Conservation (phyloP, 768 basidiomycete genomes). For the Termitomyces sp. region DNA sequence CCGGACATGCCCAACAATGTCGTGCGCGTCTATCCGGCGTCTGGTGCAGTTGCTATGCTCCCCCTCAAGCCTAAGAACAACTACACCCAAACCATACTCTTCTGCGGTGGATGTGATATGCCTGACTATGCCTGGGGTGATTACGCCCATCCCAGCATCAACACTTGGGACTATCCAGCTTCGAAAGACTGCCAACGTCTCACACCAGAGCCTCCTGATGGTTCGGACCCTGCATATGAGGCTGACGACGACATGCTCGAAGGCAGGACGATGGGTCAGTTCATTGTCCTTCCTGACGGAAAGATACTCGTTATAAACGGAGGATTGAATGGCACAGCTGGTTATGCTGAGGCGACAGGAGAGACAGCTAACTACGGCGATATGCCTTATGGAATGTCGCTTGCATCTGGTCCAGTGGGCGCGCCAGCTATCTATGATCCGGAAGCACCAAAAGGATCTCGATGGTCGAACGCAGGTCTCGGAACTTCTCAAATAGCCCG, state of each 20-base stretch:
- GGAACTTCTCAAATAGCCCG: slow-evolving; percentile 54
- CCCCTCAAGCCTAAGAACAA: slow-evolving; percentile 88
- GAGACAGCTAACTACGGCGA: slow-evolving; percentile 37
- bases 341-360: slow-evolving; percentile 52
- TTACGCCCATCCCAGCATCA: slow-evolving; percentile 65
- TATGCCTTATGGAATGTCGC: slow-evolving; percentile 59
- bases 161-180: slow-evolving; percentile 71
- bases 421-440: slow-evolving; percentile 71
- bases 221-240: slow-evolving; percentile 52
- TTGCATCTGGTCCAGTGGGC: slow-evolving; percentile 66
- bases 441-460: slow-evolving; percentile 51
- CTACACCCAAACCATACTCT: slow-evolving; percentile 79
- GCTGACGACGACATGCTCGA: slow-evolving; percentile 76
- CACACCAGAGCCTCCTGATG: slow-evolving; percentile 78
- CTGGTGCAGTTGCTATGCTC: slow-evolving; percentile 84
- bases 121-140: slow-evolving; percentile 70
- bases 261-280: slow-evolving; percentile 88
- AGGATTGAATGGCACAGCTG: slow-evolving; percentile 75
- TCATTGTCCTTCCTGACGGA: slow-evolving; percentile 77
- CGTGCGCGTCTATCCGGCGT: slow-evolving; percentile 84
- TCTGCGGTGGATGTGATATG: slow-evolving; percentile 89
- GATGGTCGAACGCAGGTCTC: slow-evolving; percentile 61
- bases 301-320: slow-evolving; percentile 80
- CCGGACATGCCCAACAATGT: slow-evolving; percentile 74
- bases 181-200: slow-evolving; percentile 77